Evolutionary conservation across 352 stramenopile species (phyloP).

Genomic region (Phytopythium litorale): DNA sequence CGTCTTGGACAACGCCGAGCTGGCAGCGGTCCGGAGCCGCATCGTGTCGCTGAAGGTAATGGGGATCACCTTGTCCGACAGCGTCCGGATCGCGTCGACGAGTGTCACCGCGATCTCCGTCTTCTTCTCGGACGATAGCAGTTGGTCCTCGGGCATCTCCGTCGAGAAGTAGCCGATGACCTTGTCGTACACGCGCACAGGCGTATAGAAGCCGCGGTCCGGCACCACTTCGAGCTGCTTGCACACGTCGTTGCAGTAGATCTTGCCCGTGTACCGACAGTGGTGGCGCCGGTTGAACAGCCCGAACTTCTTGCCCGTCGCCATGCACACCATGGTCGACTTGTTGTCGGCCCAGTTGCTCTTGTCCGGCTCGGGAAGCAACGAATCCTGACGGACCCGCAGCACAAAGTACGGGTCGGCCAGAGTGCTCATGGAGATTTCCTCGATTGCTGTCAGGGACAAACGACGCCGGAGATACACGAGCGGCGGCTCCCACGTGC

Average conservation of each 20-base stretch:
- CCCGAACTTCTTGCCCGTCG: slow-evolving; percentile 84
- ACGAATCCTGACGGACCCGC: slow-evolving; percentile 46
- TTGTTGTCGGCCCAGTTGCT: slow-evolving; percentile 86
- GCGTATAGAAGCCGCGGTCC: slow-evolving; percentile 75
- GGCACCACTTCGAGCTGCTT: slow-evolving; percentile 77
- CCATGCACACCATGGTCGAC: slow-evolving; percentile 78
- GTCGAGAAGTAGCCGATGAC: slow-evolving; percentile 80
- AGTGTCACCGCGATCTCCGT: slow-evolving; percentile 85
- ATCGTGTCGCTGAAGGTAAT: slow-evolving; percentile 75
- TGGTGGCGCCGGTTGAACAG: slow-evolving; percentile 87
- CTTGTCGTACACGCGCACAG: slow-evolving; percentile 75
- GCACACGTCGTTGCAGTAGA: slow-evolving; percentile 84
- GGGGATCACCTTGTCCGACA: slow-evolving; percentile 44
- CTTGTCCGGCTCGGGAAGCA: slow-evolving; percentile 64
- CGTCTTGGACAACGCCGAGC: slow-evolving; percentile 41
- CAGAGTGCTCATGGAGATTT: slow-evolving; percentile 76
- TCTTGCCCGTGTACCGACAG: slow-evolving; percentile 82
- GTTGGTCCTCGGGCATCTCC: slow-evolving; percentile 78
- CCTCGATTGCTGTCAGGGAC: slow-evolving; percentile 55
- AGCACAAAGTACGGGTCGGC: slow-evolving; percentile 82
- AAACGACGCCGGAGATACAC: slow-evolving; percentile 72
- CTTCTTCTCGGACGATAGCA: slow-evolving; percentile 82
- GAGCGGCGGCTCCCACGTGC: slow-evolving; percentile 46
- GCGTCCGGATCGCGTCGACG: slow-evolving; percentile 64
- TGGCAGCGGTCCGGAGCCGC: slow-evolving; percentile 45